Conservation (phyloP, 2,329 filamentous ascomycete genomes). For the Sclerotinia nivalis region DNA sequence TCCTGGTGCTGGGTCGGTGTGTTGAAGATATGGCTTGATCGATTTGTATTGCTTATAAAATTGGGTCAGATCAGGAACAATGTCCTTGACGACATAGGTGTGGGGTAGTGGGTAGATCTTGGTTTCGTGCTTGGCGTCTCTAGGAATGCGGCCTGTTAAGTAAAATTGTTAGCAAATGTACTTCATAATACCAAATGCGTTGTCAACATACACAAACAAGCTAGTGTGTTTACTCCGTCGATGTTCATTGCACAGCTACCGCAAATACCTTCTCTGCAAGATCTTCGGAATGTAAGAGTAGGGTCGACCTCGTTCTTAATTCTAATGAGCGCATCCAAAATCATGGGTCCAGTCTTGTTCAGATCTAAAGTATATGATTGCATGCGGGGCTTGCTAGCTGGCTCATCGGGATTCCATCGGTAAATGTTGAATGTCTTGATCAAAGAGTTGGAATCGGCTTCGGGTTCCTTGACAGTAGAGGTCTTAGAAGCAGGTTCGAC, state of each 20-base stretch:
- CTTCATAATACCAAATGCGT: neutral
- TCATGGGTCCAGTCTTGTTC: constrained; percentile 99
- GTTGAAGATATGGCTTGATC: constrained; percentile 97
- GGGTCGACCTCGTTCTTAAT: constrained; percentile 99
- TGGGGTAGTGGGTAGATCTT: constrained; percentile 98
- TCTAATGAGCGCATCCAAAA: constrained; percentile 91
- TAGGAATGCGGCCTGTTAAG: constrained; percentile 80
- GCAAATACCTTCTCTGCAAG: constrained; percentile 97
- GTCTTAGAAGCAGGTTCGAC: constrained; percentile 32
- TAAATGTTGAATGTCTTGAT: constrained; percentile 98
- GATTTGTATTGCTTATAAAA: constrained; percentile 99
- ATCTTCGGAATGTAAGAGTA: constrained; percentile 91
- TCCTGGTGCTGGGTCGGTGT: constrained; percentile 79
- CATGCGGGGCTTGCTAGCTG: constrained; percentile 90
- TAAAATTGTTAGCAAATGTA: constrained; percentile 36
- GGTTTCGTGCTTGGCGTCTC: constrained; percentile 74
- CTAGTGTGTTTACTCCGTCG: constrained; percentile 95
- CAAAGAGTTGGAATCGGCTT: constrained; percentile 62
- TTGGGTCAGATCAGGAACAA: constrained; percentile 94
- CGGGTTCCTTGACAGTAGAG: constrained; percentile 43
- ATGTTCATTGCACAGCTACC: constrained; percentile 99
- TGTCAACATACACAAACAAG: constrained; percentile 82
- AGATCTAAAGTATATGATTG: constrained; percentile 92
- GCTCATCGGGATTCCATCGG: constrained; percentile 95
- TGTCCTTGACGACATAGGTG: constrained; percentile 98